Conservation (phyloP, 495 filamentous ascomycete genomes). For the Amniculicola lignicola region DNA sequence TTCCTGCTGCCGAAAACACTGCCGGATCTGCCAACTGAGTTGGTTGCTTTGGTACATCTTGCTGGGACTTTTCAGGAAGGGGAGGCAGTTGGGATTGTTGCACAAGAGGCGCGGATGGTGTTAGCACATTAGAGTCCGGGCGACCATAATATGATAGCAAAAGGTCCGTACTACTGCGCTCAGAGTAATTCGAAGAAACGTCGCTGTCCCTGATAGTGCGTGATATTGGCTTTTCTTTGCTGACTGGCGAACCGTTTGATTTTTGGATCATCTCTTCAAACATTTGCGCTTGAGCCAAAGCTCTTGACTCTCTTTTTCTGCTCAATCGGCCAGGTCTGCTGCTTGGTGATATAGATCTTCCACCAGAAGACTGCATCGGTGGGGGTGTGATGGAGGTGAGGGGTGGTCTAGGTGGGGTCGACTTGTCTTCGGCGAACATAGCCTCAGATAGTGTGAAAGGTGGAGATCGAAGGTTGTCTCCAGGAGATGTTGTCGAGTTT, state of each 20-base stretch:
- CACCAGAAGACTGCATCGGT: background rate
- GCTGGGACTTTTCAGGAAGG: no score
- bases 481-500: no score
- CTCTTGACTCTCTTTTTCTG: constrained; percentile 15
- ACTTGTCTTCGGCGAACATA: no score
- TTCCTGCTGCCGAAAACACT: no score
- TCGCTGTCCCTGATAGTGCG: background rate
- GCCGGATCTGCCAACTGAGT: no score
- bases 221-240: background rate
- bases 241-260: background rate
- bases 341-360: no score
- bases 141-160: background rate
- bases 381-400: background rate
- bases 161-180: background rate
- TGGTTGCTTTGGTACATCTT: no score
- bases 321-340: constrained; percentile 2
- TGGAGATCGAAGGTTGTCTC: no score
- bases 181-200: background rate
- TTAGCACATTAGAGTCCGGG: background rate
- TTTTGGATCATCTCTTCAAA: constrained; percentile 17
- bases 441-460: no score
- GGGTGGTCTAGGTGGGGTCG: no score
- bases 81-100: no score
- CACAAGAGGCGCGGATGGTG: background rate
- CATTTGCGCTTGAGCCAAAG: constrained; percentile 25